Conservation (phyloP, 2,329 filamentous ascomycete genomes). For the Thelonectria rubi region DNA sequence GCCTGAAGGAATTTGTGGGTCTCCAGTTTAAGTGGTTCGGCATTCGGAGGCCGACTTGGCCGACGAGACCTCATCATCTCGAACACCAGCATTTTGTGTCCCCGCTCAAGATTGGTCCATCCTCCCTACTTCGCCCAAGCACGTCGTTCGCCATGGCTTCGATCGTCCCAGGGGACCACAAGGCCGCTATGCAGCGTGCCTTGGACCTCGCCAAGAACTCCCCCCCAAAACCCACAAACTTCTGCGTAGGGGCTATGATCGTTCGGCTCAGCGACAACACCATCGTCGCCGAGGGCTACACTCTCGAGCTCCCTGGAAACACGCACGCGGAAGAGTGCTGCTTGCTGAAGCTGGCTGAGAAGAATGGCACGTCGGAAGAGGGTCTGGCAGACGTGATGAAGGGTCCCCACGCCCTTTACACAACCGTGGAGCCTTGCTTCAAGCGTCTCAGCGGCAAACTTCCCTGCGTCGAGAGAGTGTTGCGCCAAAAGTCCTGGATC, state of each 20-base stretch:
- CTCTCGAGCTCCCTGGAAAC: slow-evolving; percentile 88
- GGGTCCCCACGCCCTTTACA: slow-evolving; percentile 71
- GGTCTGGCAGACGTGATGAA: slow-evolving; percentile 55
- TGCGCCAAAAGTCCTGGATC: slow-evolving; percentile 70
- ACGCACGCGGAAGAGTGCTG: slow-evolving; percentile 97
- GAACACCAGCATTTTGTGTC: background rate
- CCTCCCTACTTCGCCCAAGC: background rate
- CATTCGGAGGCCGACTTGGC: slow-evolving; percentile 29
- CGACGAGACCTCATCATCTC: slow-evolving; percentile 12
- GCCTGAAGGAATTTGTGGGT: slow-evolving; percentile 30
- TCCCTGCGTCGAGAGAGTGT: slow-evolving; percentile 81
- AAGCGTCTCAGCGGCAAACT: slow-evolving; percentile 77
- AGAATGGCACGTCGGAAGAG: slow-evolving; percentile 61
- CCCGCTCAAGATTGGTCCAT: background rate
- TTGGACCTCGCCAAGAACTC: slow-evolving; percentile 81
- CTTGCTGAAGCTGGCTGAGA: slow-evolving; percentile 73
- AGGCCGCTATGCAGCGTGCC: slow-evolving; percentile 71
- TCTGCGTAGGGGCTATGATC: slow-evolving; percentile 92
- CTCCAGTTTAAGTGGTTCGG: slow-evolving; percentile 39
- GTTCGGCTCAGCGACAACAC: slow-evolving; percentile 65
- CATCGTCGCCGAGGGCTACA: slow-evolving; percentile 85
- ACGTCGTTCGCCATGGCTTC: slow-evolving; percentile 34
- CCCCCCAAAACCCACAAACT: slow-evolving; percentile 89
- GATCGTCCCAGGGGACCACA: slow-evolving; percentile 52
- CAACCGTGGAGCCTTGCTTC: slow-evolving; percentile 90